Evolutionary conservation across 1,284 basidiomycete genomes (phyloP).

Genomic region (Moesziomyces parantarcticus): DNA sequence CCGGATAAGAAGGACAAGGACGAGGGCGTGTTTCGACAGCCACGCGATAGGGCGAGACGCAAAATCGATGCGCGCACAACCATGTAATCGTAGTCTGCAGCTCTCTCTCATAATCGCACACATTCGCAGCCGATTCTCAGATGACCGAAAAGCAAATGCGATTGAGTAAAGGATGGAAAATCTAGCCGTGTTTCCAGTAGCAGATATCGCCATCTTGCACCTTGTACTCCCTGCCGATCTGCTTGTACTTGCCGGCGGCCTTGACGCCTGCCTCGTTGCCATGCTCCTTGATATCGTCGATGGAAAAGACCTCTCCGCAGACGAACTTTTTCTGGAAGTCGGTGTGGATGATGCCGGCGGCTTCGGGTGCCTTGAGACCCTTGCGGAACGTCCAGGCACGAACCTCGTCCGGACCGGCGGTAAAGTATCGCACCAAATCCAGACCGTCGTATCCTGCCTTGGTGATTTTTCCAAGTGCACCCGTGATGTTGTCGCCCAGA

Average conservation of each 20-base stretch:
- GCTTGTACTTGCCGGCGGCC: conserved; percentile 92
- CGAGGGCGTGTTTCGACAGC: conserved; percentile 28
- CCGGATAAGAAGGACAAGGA: background rate
- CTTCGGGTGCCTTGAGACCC: conserved; percentile 93
- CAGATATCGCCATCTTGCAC: conserved; percentile 67
- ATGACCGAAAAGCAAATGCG: too few relatives aligned
- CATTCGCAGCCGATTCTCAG: too few relatives aligned
- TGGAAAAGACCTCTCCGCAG: conserved; percentile 98
- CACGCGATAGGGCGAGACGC: conserved; percentile 31
- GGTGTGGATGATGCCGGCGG: conserved; percentile 95
- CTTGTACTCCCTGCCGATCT: conserved; percentile 97
- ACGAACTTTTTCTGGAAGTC: conserved; percentile 99
- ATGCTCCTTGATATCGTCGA: conserved; percentile 88
- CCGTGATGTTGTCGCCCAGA: conserved; percentile 60
- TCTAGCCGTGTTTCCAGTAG: conserved; percentile 55
- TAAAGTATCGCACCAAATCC: conserved; percentile 74
- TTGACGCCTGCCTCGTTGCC: conserved; percentile 91
- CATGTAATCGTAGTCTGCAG: too few relatives aligned
- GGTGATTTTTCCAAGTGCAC: conserved; percentile 65
- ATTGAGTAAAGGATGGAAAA: too few relatives aligned
- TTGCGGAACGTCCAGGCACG: conserved; percentile 94
- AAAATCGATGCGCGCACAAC: conserved; percentile 35
- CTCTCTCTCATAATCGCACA: too few relatives aligned
- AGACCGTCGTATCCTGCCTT: conserved; percentile 66
- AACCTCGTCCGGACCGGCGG: conserved; percentile 94